Percentiles rank a stretch among this genome's conserved stretches.
Conservation (phyloP, 2,329 filamentous ascomycete genomes). For the Ascomycota sp. region DNA sequence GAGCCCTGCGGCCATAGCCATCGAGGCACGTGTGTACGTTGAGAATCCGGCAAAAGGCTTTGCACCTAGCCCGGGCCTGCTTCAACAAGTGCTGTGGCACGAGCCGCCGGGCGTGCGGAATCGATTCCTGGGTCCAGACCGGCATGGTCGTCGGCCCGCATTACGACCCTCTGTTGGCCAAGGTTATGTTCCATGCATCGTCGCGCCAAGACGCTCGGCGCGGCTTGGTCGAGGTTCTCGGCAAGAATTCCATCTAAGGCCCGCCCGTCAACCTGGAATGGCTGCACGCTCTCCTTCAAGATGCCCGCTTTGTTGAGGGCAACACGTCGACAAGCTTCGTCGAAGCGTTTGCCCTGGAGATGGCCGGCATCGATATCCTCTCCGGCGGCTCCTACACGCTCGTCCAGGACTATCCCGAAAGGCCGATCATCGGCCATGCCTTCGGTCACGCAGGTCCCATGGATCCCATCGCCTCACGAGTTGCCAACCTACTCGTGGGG, state of each 20-base stretch:
- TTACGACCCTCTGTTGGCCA: constrained; percentile 37
- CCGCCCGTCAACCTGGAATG: constrained; percentile 37
- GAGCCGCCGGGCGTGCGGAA: constrained; percentile 23
- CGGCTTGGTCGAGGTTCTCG: constrained; percentile 21
- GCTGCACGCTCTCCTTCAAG: constrained; percentile 25
- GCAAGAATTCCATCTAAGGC: constrained; percentile 21
- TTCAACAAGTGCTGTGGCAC: constrained; percentile 36
- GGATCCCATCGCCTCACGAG: constrained; percentile 35
- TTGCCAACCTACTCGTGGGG: constrained; percentile 39
- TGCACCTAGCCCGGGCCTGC: constrained; percentile 34
- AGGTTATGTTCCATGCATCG: constrained; percentile 31
- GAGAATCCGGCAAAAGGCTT: constrained; percentile 35
- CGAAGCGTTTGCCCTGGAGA: constrained; percentile 23
- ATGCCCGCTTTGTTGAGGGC: constrained; percentile 23
- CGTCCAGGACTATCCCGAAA: constrained; percentile 36
- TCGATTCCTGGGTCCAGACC: constrained; percentile 42
- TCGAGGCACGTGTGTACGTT: constrained; percentile 17
- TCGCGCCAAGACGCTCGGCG: constrained; percentile 18
- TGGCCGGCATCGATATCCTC: constrained; percentile 33
- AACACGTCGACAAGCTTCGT: constrained; percentile 37
- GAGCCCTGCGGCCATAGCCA: constrained; percentile 10
- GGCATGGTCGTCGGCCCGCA: constrained; percentile 35
- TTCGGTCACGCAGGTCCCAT: constrained; percentile 40
- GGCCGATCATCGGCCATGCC: constrained; percentile 34
- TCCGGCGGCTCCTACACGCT: constrained; percentile 34